A percentile compares a stretch with the other conserved stretches of the same genome.
These are phyloP conservation scores for Tremella yokohamensis DNA, from an alignment of 768 basidiomycete species.

Conservation along the genomic window DNA sequence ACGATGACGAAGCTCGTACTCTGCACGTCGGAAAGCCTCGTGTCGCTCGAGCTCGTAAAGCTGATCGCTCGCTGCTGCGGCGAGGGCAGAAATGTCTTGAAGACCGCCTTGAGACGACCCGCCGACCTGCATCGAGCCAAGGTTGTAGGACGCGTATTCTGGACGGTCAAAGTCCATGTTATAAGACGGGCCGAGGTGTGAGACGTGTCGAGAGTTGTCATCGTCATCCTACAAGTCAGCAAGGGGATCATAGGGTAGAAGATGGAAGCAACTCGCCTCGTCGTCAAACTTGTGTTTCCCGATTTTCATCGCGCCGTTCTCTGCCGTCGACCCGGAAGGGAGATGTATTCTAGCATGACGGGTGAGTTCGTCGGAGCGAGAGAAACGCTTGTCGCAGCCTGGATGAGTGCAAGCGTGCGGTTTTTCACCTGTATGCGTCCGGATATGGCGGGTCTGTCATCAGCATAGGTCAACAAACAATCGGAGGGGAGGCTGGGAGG, in stretches of 20 bases:
- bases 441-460: constrained; percentile 86
- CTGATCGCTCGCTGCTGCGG: constrained; percentile 72
- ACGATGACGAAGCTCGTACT: constrained; percentile 74
- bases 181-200: constrained; percentile 43
- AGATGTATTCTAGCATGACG: constrained; percentile 88
- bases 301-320: constrained; percentile 54
- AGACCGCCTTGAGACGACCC: constrained; percentile 37
- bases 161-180: constrained; percentile 44
- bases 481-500: constrained; percentile 18
- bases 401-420: constrained; percentile 88
- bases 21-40: constrained; percentile 78
- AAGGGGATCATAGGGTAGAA: neutral
- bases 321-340: constrained; percentile 60
- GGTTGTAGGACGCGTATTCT: constrained; percentile 34
- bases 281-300: constrained; percentile 48
- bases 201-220: constrained; percentile 27
- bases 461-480: constrained; percentile 7
- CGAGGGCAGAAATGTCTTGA: constrained; percentile 54
- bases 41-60: constrained; percentile 81
- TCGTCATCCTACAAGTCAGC: constrained; percentile 32
- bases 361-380: constrained; percentile 96
- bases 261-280: constrained; percentile 60
- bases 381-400: constrained; percentile 97
- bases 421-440: constrained; percentile 97
- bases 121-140: constrained; percentile 30